Evolutionary conservation across 495 filamentous ascomycete genomes (phyloP).

Genomic region (Penicillium egyptiacum): DNA sequence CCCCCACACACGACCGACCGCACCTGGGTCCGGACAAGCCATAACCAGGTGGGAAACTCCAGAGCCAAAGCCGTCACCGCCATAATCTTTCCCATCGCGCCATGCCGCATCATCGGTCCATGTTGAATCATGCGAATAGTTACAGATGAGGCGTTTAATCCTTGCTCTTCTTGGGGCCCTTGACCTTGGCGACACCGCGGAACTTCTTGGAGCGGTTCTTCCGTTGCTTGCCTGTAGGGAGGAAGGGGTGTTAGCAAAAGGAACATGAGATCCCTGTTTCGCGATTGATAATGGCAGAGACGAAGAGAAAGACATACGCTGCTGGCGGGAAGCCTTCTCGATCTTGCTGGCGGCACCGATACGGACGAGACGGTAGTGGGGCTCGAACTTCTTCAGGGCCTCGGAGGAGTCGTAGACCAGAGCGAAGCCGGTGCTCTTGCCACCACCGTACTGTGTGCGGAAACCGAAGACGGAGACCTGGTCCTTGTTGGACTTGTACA

Average conservation of each 20-base stretch:
- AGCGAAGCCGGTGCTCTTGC: conserved; percentile 98
- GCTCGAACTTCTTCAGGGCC: conserved; percentile 99
- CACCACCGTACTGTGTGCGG: conserved; percentile 97
- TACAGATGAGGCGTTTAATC: conserved; percentile 40
- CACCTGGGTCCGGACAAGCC: conserved; percentile 18
- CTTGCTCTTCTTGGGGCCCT: conserved; percentile 77
- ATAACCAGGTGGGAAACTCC: conserved; percentile 21
- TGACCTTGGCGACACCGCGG: conserved; percentile 87
- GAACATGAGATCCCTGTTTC: background rate
- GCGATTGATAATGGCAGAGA: background rate
- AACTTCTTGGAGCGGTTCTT: conserved; percentile 99
- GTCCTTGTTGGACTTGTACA: conserved; percentile 98
- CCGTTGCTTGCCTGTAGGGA: conserved; percentile 91
- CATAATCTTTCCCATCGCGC: conserved; percentile 26
- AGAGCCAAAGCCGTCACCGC: conserved; percentile 25
- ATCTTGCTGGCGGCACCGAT: conserved; percentile 87
- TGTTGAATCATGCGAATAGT: conserved; percentile 21
- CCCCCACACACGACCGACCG: conserved; percentile 24
- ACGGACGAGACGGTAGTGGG: conserved; percentile 91
- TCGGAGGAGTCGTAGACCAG: conserved; percentile 96
- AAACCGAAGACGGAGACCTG: conserved; percentile 97
- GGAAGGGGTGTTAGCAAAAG: conserved; percentile 7
- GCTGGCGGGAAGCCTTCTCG: conserved; percentile 95
- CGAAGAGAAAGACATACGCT: conserved; percentile 70
- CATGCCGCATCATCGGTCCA: conserved; percentile 20